phyloP scores from a whole-genome alignment of 331 rosid genomes.

The Cydonia oblonga region DNA sequence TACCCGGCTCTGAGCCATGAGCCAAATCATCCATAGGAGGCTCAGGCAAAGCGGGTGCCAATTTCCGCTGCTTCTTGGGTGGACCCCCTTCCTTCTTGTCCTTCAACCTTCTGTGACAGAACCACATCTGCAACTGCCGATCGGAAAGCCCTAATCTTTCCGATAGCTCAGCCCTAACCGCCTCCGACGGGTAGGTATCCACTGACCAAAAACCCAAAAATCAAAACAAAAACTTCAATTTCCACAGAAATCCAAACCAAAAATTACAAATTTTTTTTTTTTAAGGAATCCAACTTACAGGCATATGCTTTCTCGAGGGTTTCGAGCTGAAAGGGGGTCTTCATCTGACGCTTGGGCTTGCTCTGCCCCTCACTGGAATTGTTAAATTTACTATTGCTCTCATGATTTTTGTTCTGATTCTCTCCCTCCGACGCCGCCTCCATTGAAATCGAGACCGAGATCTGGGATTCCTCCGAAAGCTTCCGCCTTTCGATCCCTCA shows the following conservation, averaged over 20 bases:
- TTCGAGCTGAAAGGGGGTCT: conserved; percentile 97
- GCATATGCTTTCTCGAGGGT: conserved; percentile 85
- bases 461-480: conserved; percentile 18
- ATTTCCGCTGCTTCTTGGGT: conserved; percentile 34
- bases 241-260: background rate
- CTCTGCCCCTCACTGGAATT: conserved; percentile 84
- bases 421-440: conserved; percentile 65
- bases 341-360: conserved; percentile 99
- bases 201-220: conserved; percentile 36
- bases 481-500: conserved; percentile 24
- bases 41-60: conserved; percentile 32
- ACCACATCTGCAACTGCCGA: conserved; percentile 99
- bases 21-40: conserved; percentile 61
- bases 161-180: conserved; percentile 62
- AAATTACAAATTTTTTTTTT: too few species aligned
- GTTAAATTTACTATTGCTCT: conserved; percentile 36
- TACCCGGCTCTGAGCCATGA: conserved; percentile 42
- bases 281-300: conserved; percentile 25
- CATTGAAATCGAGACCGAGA: conserved; percentile 52
- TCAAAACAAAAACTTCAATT: conserved; percentile 7
- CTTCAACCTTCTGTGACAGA: conserved; percentile 94
- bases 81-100: conserved; percentile 77
- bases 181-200: conserved; percentile 88
- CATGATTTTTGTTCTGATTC: conserved; percentile 34
- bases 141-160: conserved; percentile 83